Evolutionary conservation across 352 stramenopile genomes (phyloP).

Genomic region (Phytophthora constricta): DNA sequence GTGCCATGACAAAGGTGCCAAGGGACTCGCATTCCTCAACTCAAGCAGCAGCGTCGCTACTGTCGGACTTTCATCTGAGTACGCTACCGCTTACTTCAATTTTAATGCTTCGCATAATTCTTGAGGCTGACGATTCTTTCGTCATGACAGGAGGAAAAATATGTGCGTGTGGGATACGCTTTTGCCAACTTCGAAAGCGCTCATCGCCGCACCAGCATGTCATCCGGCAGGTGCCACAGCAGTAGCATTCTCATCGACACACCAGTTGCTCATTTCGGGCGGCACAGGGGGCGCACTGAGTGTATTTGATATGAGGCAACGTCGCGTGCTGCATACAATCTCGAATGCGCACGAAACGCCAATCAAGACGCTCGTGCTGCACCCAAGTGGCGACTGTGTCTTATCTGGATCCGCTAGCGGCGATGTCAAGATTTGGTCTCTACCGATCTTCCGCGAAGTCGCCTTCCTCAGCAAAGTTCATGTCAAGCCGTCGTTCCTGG

Average conservation of each 20-base stretch:
- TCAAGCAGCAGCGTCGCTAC: slow-evolving; percentile 80
- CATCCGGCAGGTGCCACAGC: slow-evolving; percentile 80
- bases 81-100: slow-evolving; percentile 25
- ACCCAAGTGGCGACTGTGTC: slow-evolving; percentile 81
- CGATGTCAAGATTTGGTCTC: slow-evolving; percentile 90
- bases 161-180: slow-evolving; percentile 89
- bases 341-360: slow-evolving; percentile 85
- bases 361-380: slow-evolving; percentile 82
- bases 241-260: slow-evolving; percentile 75
- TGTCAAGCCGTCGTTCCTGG: slow-evolving; percentile 81
- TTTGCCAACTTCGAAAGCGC: slow-evolving; percentile 71
- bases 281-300: slow-evolving; percentile 79
- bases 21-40: slow-evolving; percentile 82
- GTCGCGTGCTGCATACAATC: slow-evolving; percentile 86
- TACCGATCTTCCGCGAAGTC: slow-evolving; percentile 87
- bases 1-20: slow-evolving; percentile 88
- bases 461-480: slow-evolving; percentile 76
- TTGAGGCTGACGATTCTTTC: slow-evolving; percentile 12
- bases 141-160: slow-evolving; percentile 67
- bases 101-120: background rate
- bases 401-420: slow-evolving; percentile 83
- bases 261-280: slow-evolving; percentile 87
- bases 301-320: slow-evolving; percentile 88
- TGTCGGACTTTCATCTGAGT: slow-evolving; percentile 78
- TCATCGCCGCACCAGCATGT: slow-evolving; percentile 72